phyloP scores from a whole-genome alignment of 345 rosid genomes.

The rapeseed (Brassica napus) region DNA sequence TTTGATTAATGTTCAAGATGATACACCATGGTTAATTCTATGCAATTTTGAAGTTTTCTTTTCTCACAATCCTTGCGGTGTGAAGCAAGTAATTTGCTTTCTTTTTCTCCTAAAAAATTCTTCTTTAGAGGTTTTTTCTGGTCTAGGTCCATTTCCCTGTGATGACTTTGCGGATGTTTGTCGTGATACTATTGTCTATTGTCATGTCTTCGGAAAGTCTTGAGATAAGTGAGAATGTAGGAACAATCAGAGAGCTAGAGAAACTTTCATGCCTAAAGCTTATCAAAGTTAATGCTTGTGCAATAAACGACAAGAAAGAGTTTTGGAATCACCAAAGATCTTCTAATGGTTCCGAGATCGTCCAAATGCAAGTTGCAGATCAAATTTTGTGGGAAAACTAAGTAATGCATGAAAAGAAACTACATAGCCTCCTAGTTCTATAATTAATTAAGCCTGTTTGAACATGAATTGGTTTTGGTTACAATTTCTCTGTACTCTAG shows the following conservation, averaged over 20 bases:
- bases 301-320: neutral
- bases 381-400: neutral
- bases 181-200: neutral
- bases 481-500: neutral
- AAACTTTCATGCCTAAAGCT: neutral
- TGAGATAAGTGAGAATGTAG: neutral
- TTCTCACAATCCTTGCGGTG: neutral
- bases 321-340: neutral
- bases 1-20: neutral
- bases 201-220: neutral
- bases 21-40: neutral
- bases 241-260: neutral
- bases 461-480: neutral
- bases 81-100: neutral
- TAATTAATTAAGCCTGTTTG: neutral
- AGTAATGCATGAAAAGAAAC: neutral
- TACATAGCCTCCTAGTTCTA: neutral
- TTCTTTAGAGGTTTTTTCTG: neutral
- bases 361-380: neutral
- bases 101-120: neutral
- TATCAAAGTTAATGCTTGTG: neutral
- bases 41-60: neutral
- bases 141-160: neutral
- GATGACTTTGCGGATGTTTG: neutral
- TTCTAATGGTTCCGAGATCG: neutral